Percentiles rank a stretch among this genome's conserved stretches.
Evolutionary conservation across 1,139 yeast species (phyloP).

Genomic region (Wickerhamomyces sp.): DNA sequence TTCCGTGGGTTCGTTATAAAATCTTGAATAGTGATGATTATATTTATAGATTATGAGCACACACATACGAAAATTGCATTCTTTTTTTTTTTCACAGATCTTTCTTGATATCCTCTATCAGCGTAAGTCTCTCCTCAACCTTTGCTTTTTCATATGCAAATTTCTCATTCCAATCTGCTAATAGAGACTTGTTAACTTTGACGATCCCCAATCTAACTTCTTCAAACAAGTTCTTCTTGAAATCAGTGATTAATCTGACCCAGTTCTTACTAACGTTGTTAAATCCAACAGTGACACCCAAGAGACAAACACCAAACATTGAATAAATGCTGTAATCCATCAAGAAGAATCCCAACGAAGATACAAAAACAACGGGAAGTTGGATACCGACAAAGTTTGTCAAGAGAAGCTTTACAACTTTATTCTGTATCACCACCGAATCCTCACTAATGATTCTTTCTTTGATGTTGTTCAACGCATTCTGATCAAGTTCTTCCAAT

Average conservation of each 20-base stretch:
- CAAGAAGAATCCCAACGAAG: conserved; percentile 23
- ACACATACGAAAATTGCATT: neutral
- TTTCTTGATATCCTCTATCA: conserved; percentile 4
- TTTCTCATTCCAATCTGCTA: conserved; percentile 18
- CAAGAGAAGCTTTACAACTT: conserved; percentile 21
- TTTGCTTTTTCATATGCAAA: conserved; percentile 19
- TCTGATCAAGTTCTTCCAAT: conserved; percentile 11
- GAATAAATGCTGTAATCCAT: conserved; percentile 25
- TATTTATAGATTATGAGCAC: conserved; percentile 19
- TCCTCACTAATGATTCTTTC: conserved; percentile 16
- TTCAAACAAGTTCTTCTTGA: conserved; percentile 21
- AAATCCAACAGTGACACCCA: conserved; percentile 28
- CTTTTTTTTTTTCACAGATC: conserved; percentile 3
- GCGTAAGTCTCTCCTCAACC: conserved; percentile 15
- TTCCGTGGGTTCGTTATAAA: conserved; percentile 78
- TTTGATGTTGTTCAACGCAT: conserved; percentile 16
- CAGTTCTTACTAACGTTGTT: conserved; percentile 26
- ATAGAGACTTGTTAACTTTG: conserved; percentile 16
- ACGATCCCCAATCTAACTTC: conserved; percentile 19
- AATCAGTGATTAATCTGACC: conserved; percentile 15
- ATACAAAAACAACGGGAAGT: conserved; percentile 24
- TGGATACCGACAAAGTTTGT: conserved; percentile 26
- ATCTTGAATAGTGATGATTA: conserved; percentile 50
- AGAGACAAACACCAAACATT: conserved; percentile 26
- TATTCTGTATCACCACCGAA: conserved; percentile 21